Base-by-base conservation (phyloP, 2,329 filamentous ascomycete species). In the Exophiala sp. region DNA sequence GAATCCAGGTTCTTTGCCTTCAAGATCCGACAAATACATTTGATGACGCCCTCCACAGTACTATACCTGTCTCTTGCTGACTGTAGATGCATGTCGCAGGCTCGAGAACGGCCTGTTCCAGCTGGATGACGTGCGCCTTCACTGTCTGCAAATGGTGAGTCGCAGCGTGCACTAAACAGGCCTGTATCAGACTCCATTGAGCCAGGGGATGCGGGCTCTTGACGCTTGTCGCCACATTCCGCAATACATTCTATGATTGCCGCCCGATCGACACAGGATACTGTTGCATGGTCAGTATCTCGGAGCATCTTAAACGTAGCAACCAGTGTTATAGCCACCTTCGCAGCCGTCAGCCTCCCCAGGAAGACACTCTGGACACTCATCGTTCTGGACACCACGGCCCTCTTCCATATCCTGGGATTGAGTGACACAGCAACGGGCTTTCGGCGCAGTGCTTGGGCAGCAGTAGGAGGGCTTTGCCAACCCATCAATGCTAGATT, bases 11-110 rank as follows among this genome's bases (percentile, higher is more conserved):
- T 75, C 14, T 77, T 65, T 8, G 75, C 70, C 23, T 41, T 54
- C 13, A 80, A 68, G 18, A 73, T 69, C 14, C 75, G 71, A 50
- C 76, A 79, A 53, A 79, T 73, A 59, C 76, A 79, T 2, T 75
- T 75, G 1, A 80, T 61, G 2, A 73, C 70, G 35, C 71, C 62
- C 1, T 78, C 68, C 10, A 58, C 72, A 2, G 66, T 65, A 1
- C 64, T 67, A 46, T 77, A 78, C 19, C 61, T 65, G 19, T 68
- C 61, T 22, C 63, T 66, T 1, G 67, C 61, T 5, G 65, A 65
- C 9, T 58, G 61, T 1, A 52, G 50, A 51, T 77, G 74, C 4
- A 65, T 40, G 21, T 51, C 54, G 56, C 73, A 77, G 23, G 70
- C 38, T 66, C 60, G 10, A 60, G 58, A 29, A 50, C 46, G 46